phyloP scores from a whole-genome alignment of 1,139 yeast genomes.

The Wickerhamomyces sp. region DNA sequence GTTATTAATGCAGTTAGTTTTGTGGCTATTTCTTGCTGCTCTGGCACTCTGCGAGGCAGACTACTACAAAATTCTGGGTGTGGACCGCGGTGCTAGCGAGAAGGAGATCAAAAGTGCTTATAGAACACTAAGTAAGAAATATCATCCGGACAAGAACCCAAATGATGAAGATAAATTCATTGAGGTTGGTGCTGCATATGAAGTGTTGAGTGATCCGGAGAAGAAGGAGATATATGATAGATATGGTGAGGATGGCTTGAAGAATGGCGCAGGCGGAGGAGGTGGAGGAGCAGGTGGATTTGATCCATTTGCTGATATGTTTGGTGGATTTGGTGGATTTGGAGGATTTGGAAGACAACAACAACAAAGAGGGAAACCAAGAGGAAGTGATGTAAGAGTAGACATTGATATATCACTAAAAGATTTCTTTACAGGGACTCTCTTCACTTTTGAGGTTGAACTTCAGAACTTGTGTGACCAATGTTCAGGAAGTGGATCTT shows the following conservation, averaged over 20 bases:
- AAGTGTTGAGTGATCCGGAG: slow-evolving; percentile 71
- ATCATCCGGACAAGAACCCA: slow-evolving; percentile 92
- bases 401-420: slow-evolving; percentile 51
- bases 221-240: slow-evolving; percentile 71
- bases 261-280: slow-evolving; percentile 36
- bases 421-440: slow-evolving; percentile 69
- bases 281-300: slow-evolving; percentile 51
- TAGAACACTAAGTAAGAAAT: slow-evolving; percentile 75
- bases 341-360: slow-evolving; percentile 54
- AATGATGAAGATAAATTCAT: slow-evolving; percentile 78
- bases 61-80: slow-evolving; percentile 57
- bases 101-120: slow-evolving; percentile 86
- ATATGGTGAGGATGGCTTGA: slow-evolving; percentile 81
- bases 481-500: slow-evolving; percentile 83
- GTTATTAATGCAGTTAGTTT: not conserved
- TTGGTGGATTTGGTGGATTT: slow-evolving; percentile 33
- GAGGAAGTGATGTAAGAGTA: slow-evolving; percentile 65
- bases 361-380: slow-evolving; percentile 40
- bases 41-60: slow-evolving; percentile 23
- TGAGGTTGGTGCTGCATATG: slow-evolving; percentile 92
- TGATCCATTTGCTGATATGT: slow-evolving; percentile 15
- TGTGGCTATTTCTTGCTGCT: not conserved
- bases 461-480: slow-evolving; percentile 70
- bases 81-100: slow-evolving; percentile 64
- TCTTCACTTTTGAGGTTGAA: slow-evolving; percentile 56